Percentiles rank a stretch among this genome's conserved stretches.
These are phyloP conservation scores for Leccinum imitatum DNA, from an alignment of 768 basidiomycete species.

Conservation along the genomic window DNA sequence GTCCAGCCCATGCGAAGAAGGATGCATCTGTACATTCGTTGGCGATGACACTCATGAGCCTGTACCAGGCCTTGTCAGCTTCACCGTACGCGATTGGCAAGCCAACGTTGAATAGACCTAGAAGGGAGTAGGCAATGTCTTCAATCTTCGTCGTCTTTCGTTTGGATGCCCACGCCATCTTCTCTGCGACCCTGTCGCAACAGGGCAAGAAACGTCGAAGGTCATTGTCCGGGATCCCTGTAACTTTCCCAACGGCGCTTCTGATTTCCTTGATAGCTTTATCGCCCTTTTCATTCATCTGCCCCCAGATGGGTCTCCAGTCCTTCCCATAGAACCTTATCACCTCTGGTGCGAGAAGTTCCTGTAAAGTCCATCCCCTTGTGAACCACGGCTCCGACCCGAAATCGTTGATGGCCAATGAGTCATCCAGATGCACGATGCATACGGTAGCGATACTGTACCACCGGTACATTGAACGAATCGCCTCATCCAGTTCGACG, in stretches of 20 bases:
- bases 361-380: slow-evolving; percentile 24
- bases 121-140: slow-evolving; percentile 26
- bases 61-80: slow-evolving; percentile 22
- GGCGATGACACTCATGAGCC: slow-evolving; percentile 17
- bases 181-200: slow-evolving; percentile 16
- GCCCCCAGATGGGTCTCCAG: slow-evolving; percentile 17
- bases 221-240: slow-evolving; percentile 14
- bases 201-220: slow-evolving; percentile 13
- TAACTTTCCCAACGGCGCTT: slow-evolving; percentile 7
- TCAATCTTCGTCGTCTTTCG: slow-evolving; percentile 25
- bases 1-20: slow-evolving; percentile 16
- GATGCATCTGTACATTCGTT: slow-evolving; percentile 14
- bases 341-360: slow-evolving; percentile 14
- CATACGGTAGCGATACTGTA: slow-evolving; percentile 25
- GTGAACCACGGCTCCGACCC: slow-evolving; percentile 22
- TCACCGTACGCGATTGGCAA: slow-evolving; percentile 28
- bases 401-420: slow-evolving; percentile 11
- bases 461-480: slow-evolving; percentile 32
- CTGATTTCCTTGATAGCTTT: slow-evolving; percentile 13
- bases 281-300: slow-evolving; percentile 6
- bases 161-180: slow-evolving; percentile 26
- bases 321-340: slow-evolving; percentile 21
- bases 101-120: slow-evolving; percentile 24
- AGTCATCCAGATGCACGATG: slow-evolving; percentile 21
- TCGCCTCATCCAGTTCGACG: slow-evolving; percentile 31